Percentiles rank a stretch among this genome's conserved stretches.
phyloP scores from a whole-genome alignment of 495 filamentous ascomycete genomes.

The Hypoxylon lienhwacheense region DNA sequence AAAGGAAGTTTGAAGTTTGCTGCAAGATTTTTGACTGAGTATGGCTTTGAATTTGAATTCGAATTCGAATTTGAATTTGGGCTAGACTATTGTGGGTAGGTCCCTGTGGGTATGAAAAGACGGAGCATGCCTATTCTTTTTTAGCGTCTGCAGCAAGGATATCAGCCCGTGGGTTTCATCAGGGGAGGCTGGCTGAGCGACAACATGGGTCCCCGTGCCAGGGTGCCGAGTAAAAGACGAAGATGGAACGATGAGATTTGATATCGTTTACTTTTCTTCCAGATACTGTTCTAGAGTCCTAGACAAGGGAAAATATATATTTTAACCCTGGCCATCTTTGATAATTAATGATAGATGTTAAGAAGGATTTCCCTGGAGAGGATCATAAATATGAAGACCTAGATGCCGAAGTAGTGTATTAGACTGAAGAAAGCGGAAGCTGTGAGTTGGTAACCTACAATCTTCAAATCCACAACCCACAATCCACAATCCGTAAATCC shows the following conservation, averaged over 20 bases:
- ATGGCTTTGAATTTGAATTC: no score
- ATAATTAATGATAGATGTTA: no score
- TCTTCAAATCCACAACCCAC: no score
- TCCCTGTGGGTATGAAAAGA: constrained; percentile 23
- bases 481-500: no score
- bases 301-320: constrained; percentile 17
- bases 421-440: constrained; percentile 6
- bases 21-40: constrained; percentile 29
- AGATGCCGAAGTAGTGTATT: no score
- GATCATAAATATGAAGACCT: constrained; percentile 8
- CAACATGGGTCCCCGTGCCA: constrained; percentile 26
- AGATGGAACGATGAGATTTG: constrained; percentile 35
- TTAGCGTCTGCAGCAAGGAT: constrained; percentile 42
- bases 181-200: constrained; percentile 35
- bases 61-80: no score
- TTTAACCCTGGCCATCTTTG: constrained; percentile 15
- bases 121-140: constrained; percentile 29
- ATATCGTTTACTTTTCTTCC: constrained; percentile 4
- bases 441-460: background rate
- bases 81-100: constrained; percentile 35
- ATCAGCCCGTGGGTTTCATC: constrained; percentile 43
- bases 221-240: constrained; percentile 15
- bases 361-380: constrained; percentile 20
- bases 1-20: no score
- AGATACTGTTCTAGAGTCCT: constrained; percentile 18